Evolutionary conservation across 441 rosid species (phyloP).

Genomic region (Erysimum cheiri): DNA sequence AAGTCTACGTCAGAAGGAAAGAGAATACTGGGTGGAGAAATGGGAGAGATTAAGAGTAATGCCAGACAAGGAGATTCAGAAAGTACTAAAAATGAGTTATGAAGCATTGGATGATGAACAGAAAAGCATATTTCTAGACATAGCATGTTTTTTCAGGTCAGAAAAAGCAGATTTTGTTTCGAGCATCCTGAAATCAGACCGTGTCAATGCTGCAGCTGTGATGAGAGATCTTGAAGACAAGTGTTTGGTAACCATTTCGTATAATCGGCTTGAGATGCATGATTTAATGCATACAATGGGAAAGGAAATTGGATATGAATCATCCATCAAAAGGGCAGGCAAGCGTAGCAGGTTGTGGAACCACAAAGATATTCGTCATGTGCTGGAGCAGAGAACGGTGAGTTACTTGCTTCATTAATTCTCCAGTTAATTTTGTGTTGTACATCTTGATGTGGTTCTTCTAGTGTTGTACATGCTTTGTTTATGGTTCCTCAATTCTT

Average conservation of each 20-base stretch:
- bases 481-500: not conserved
- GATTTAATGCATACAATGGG: conserved; percentile 38
- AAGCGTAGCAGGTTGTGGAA: conserved; percentile 29
- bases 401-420: not conserved
- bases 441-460: not conserved
- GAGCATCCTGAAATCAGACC: conserved; percentile 32
- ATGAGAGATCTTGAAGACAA: conserved; percentile 34
- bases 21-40: conserved; percentile 32
- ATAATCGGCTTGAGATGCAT: conserved; percentile 35
- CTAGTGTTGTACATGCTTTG: not conserved
- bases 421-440: not conserved
- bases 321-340: conserved; percentile 30
- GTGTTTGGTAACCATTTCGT: conserved; percentile 31
- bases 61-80: conserved; percentile 35
- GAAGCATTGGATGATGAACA: conserved; percentile 40
- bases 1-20: conserved; percentile 7
- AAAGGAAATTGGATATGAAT: conserved; percentile 23
- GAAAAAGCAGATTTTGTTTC: conserved; percentile 18
- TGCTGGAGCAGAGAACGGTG: conserved; percentile 29
- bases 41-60: conserved; percentile 8
- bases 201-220: not conserved
- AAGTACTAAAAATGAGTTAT: conserved; percentile 40
- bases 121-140: conserved; percentile 46
- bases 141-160: conserved; percentile 47
- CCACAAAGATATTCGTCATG: conserved; percentile 30